phyloP scores from a whole-genome alignment of 2,329 filamentous ascomycete genomes.

The Aspergillus sergii region DNA sequence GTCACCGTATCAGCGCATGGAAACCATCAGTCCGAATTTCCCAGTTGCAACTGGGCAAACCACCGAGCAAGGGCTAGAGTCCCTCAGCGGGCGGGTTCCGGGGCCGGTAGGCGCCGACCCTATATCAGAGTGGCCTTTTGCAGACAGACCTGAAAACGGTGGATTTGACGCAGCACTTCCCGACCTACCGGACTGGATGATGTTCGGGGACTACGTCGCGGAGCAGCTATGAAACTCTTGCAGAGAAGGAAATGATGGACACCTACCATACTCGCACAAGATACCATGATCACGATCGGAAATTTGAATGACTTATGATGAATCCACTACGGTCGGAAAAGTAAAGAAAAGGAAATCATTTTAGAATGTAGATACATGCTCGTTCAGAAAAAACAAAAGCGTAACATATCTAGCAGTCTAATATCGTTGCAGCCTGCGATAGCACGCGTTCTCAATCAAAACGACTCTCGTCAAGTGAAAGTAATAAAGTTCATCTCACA shows the following conservation, averaged over 20 bases:
- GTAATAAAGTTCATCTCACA: not conserved
- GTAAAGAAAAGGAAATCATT: not conserved
- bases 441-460: not conserved
- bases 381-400: not conserved
- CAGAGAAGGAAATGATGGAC: not conserved
- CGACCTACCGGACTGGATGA: slow-evolving; percentile 30
- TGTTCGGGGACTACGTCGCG: slow-evolving; percentile 25
- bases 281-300: not conserved
- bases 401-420: not conserved
- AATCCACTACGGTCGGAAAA: not conserved
- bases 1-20: not conserved
- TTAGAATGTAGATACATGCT: not conserved
- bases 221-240: slow-evolving; percentile 19
- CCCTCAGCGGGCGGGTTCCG: not conserved
- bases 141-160: slow-evolving; percentile 7
- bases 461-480: not conserved
- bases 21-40: not conserved
- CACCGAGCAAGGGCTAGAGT: not conserved
- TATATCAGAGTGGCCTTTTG: slow-evolving; percentile 22
- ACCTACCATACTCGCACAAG: not conserved
- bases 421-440: not conserved
- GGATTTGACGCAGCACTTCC: slow-evolving; percentile 17
- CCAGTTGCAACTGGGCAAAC: not conserved
- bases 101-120: slow-evolving; percentile 6
- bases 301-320: not conserved